These are phyloP conservation scores for Calonectria pteridis DNA, from an alignment of 2,329 filamentous ascomycete genomes.

Conservation along the genomic window DNA sequence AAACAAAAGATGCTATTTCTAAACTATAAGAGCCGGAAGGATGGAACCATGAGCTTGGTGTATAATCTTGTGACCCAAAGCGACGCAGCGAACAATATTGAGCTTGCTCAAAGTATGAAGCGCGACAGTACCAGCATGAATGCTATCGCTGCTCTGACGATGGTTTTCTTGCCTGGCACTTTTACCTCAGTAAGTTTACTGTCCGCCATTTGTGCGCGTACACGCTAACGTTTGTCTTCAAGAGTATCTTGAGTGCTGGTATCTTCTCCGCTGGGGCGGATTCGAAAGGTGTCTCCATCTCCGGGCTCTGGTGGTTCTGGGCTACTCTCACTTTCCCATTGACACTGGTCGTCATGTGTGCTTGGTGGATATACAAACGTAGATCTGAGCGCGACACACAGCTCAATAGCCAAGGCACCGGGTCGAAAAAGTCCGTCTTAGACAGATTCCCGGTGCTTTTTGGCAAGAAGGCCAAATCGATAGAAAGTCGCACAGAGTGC, in stretches of 20 bases:
- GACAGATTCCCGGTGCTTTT: not conserved
- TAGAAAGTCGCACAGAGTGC: not conserved
- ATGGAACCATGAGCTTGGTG: not conserved
- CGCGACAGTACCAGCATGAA: not conserved
- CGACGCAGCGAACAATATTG: not conserved
- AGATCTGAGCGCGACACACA: not conserved
- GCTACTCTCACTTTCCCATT: not conserved
- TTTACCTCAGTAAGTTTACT: not conserved
- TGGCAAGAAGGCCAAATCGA: not conserved
- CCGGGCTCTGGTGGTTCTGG: not conserved
- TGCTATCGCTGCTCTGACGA: not conserved
- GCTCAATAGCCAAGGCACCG: not conserved
- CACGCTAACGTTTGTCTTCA: not conserved
- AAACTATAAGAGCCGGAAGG: not conserved
- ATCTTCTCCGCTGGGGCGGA: not conserved
- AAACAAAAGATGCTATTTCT: not conserved
- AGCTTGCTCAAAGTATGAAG: not conserved
- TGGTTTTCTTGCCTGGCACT: not conserved
- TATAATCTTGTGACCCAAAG: not conserved
- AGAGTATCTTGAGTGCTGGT: not conserved
- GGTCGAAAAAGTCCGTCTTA: not conserved
- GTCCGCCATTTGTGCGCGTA: too few relatives aligned
- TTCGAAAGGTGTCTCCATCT: not conserved
- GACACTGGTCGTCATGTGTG: not conserved
- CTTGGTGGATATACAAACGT: not conserved